These are phyloP conservation scores for Trapa incisa DNA, from an alignment of 345 rosid genomes.

Conservation along the genomic window DNA sequence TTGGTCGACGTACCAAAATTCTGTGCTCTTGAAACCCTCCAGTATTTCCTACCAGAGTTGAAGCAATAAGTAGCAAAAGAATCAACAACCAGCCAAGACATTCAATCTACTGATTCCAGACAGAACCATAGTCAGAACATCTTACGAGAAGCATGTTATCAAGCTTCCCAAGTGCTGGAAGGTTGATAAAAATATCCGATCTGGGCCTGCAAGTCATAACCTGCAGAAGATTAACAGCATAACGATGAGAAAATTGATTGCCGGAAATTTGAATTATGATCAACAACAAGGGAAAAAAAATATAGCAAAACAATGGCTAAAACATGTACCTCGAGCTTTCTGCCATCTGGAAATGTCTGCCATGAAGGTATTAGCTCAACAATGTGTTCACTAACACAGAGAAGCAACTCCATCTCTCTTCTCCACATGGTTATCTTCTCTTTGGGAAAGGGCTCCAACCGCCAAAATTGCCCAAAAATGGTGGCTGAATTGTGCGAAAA, in stretches of 20 bases:
- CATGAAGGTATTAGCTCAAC: conserved; percentile 87
- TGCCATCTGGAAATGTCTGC: conserved; percentile 82
- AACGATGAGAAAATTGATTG: neutral
- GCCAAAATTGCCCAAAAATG: conserved; percentile 88
- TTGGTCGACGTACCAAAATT: conserved; percentile 96
- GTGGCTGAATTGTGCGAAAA: conserved; percentile 35
- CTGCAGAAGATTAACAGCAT: conserved; percentile 20
- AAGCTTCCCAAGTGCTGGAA: conserved; percentile 76
- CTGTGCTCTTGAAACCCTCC: conserved; percentile 59
- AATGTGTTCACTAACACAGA: conserved; percentile 75
- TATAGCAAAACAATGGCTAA: neutral
- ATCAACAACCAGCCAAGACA: neutral
- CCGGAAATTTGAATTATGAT: neutral
- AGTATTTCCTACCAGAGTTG: conserved; percentile 46
- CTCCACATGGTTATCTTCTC: conserved; percentile 88
- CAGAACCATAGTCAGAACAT: conserved; percentile 4
- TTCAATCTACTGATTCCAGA: neutral
- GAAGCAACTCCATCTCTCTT: conserved; percentile 89
- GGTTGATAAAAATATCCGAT: conserved; percentile 75
- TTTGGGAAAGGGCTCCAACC: conserved; percentile 58
- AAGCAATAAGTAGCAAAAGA: neutral
- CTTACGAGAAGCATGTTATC: conserved; percentile 95
- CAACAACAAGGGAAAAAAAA: neutral
- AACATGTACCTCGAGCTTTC: conserved; percentile 65
- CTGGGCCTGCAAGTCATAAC: conserved; percentile 92